Evolutionary conservation across 108 stramenopile species (phyloP).

Genomic region (Stephanodiscus triporus): DNA sequence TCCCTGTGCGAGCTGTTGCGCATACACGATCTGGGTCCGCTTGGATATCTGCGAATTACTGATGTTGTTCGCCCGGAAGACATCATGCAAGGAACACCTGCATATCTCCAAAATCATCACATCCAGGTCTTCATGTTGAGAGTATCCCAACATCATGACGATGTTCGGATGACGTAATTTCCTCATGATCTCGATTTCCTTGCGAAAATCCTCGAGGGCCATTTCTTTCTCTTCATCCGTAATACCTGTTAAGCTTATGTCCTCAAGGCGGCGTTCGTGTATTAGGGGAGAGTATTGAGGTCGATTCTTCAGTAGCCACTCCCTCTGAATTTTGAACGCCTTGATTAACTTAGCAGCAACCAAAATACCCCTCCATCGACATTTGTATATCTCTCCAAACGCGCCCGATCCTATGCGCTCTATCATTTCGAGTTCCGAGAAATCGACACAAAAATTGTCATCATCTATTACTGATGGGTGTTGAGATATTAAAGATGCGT

Average conservation of each 20-base stretch:
- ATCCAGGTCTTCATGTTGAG: slow-evolving; percentile 73
- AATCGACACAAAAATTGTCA: slow-evolving; percentile 76
- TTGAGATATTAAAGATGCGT: slow-evolving; percentile 17
- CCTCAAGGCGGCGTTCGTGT: slow-evolving; percentile 50
- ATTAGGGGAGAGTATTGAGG: slow-evolving; percentile 17
- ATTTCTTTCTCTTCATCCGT: slow-evolving; percentile 57
- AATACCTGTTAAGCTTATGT: slow-evolving; percentile 34
- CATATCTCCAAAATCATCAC: slow-evolving; percentile 88
- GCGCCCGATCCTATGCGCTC: slow-evolving; percentile 88
- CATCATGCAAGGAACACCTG: slow-evolving; percentile 81
- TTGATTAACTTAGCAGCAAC: slow-evolving; percentile 90
- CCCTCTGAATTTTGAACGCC: slow-evolving; percentile 72
- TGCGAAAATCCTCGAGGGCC: slow-evolving; percentile 81
- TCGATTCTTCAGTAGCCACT: slow-evolving; percentile 74
- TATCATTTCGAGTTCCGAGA: slow-evolving; percentile 81
- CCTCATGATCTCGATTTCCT: slow-evolving; percentile 76
- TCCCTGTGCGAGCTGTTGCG: slow-evolving; percentile 83
- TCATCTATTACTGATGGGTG: slow-evolving; percentile 28
- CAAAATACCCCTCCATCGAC: slow-evolving; percentile 82
- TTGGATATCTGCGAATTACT: slow-evolving; percentile 70
- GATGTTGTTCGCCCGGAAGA: slow-evolving; percentile 78
- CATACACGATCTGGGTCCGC: slow-evolving; percentile 72
- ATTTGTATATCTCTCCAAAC: slow-evolving; percentile 92
- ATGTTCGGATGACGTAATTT: slow-evolving; percentile 85
- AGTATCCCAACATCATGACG: slow-evolving; percentile 83